phyloP scores from a whole-genome alignment of 2,329 filamentous ascomycete species.

The Dothistroma pini region DNA sequence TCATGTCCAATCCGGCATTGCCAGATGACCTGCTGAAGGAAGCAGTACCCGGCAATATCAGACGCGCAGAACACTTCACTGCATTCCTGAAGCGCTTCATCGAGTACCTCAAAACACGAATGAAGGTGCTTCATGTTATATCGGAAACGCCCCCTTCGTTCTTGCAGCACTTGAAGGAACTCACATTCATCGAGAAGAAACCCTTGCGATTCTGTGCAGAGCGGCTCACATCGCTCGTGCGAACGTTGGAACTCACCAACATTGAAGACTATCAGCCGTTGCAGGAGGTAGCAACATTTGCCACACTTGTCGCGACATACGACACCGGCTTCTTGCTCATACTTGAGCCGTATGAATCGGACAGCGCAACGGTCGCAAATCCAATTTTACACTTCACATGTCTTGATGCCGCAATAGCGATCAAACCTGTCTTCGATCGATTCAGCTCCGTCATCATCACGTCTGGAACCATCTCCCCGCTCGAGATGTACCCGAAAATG shows the following conservation, averaged over 20 bases:
- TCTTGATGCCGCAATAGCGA: slow-evolving; percentile 94
- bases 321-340: slow-evolving; percentile 96
- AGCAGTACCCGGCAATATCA: slow-evolving; percentile 93
- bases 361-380: slow-evolving; percentile 91
- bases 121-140: slow-evolving; percentile 97
- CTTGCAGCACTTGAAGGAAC: slow-evolving; percentile 84
- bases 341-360: slow-evolving; percentile 94
- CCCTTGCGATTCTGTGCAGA: slow-evolving; percentile 93
- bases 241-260: slow-evolving; percentile 91
- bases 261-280: slow-evolving; percentile 97
- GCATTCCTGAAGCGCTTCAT: slow-evolving; percentile 95
- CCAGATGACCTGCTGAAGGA: slow-evolving; percentile 94
- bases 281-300: slow-evolving; percentile 96
- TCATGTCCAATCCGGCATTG: slow-evolving; percentile 94
- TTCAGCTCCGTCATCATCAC: slow-evolving; percentile 99
- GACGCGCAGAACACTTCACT: slow-evolving; percentile 92
- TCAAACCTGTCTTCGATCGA: slow-evolving; percentile 94
- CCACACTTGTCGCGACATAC: slow-evolving; percentile 92
- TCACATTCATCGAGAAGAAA: slow-evolving; percentile 97
- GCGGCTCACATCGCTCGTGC: slow-evolving; percentile 85
- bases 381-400: slow-evolving; percentile 97
- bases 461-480: slow-evolving; percentile 89
- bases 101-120: slow-evolving; percentile 90
- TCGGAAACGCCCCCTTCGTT: slow-evolving; percentile 96
- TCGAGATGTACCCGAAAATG: slow-evolving; percentile 99